Evolutionary conservation across 2,329 filamentous ascomycete genomes (phyloP).

Genomic region (Onygenales sp.): DNA sequence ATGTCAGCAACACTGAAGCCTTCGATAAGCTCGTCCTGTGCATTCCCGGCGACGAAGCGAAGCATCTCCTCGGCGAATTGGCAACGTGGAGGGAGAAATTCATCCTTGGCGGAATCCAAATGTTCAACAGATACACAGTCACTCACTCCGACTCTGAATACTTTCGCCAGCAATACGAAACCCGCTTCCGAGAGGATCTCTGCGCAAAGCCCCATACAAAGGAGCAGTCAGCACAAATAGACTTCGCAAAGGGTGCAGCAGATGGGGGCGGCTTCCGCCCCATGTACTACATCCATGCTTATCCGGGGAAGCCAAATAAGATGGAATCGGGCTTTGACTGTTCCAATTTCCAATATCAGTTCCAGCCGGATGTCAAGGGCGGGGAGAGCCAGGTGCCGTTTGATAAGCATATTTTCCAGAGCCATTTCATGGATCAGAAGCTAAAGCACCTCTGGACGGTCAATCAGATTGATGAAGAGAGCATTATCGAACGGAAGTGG

Average conservation of each 20-base stretch:
- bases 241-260: slow-evolving; percentile 36
- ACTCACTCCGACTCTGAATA: slow-evolving; percentile 50
- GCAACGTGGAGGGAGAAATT: slow-evolving; percentile 53
- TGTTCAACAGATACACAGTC: slow-evolving; percentile 53
- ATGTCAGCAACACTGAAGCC: slow-evolving; percentile 36
- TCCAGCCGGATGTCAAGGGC: slow-evolving; percentile 37
- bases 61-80: slow-evolving; percentile 42
- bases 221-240: slow-evolving; percentile 36
- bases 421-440: slow-evolving; percentile 51
- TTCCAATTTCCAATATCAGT: slow-evolving; percentile 66
- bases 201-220: slow-evolving; percentile 37
- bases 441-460: slow-evolving; percentile 49
- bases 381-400: slow-evolving; percentile 29
- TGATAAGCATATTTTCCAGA: slow-evolving; percentile 59
- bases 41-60: slow-evolving; percentile 45
- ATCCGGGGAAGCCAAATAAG: slow-evolving; percentile 43
- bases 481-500: slow-evolving; percentile 51
- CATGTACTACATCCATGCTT: slow-evolving; percentile 54
- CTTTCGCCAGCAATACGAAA: slow-evolving; percentile 50
- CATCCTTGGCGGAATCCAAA: slow-evolving; percentile 61
- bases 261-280: slow-evolving; percentile 42
- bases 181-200: slow-evolving; percentile 41
- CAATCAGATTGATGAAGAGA: slow-evolving; percentile 46
- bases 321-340: slow-evolving; percentile 61
- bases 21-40: slow-evolving; percentile 54